Evolutionary conservation across 208 protist genomes (phyloP).

Genomic region (Leishmania mexicana): DNA sequence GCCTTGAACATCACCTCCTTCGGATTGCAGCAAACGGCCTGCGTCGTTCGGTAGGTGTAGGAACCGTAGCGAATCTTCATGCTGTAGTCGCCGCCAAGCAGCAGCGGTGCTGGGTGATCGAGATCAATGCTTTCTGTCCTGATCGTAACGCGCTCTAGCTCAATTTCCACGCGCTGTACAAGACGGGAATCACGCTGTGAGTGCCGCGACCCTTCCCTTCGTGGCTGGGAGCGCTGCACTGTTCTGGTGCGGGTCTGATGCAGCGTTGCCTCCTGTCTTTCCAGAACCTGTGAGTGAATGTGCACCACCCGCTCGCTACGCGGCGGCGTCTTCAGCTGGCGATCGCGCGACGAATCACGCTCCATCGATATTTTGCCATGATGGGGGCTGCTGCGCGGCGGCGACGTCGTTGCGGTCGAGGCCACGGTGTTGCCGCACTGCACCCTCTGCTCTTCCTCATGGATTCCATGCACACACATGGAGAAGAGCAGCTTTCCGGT

Average conservation of each 20-base stretch:
- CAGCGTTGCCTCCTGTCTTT: too few relatives aligned
- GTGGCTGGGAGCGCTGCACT: not conserved
- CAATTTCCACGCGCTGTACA: conserved; percentile 37
- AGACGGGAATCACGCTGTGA: not conserved
- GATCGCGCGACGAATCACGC: conserved; percentile 23
- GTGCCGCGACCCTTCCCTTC: not conserved
- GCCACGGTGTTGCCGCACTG: not conserved
- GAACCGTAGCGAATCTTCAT: conserved; percentile 70
- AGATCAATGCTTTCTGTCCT: conserved; percentile 57
- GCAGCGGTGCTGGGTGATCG: conserved; percentile 64
- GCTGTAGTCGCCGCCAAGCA: conserved; percentile 69
- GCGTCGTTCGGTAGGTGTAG: conserved; percentile 37
- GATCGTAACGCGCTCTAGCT: conserved; percentile 65
- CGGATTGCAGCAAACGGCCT: conserved; percentile 50
- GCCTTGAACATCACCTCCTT: conserved; percentile 50
- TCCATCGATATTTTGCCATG: not conserved
- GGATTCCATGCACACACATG: conserved; percentile 52
- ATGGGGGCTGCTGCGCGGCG: not conserved
- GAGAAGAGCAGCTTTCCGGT: conserved; percentile 84
- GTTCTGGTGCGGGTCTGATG: not conserved
- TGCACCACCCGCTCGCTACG: not conserved
- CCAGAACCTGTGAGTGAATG: too few relatives aligned
- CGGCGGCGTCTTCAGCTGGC: conserved; percentile 12
- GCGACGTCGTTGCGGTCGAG: conserved; percentile 1
- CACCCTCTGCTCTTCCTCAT: not conserved